Evolutionary conservation across 352 stramenopile genomes (phyloP).

Genomic region (Globisporangium nodosum): DNA sequence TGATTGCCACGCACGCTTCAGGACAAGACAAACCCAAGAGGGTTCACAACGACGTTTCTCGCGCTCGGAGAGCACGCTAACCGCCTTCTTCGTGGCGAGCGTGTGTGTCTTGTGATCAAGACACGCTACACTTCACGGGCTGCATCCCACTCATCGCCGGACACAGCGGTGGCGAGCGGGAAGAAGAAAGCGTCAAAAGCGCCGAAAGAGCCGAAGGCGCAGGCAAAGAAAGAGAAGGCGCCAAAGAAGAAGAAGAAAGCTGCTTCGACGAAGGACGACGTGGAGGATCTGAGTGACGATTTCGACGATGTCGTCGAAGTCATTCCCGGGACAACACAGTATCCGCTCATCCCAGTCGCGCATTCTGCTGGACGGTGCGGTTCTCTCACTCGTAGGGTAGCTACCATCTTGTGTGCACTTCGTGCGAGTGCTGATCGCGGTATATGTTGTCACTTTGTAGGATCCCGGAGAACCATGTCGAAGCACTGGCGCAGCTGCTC

Average conservation of each 20-base stretch:
- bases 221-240: slow-evolving; percentile 18
- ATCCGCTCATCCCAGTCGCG: slow-evolving; percentile 45
- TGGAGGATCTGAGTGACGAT: slow-evolving; percentile 63
- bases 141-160: slow-evolving; percentile 16
- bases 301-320: slow-evolving; percentile 59
- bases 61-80: slow-evolving; percentile 43
- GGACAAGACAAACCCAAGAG: slow-evolving; percentile 78
- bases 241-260: slow-evolving; percentile 33
- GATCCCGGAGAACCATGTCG: slow-evolving; percentile 63
- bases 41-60: slow-evolving; percentile 84
- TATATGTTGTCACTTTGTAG: slow-evolving; percentile 15
- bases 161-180: slow-evolving; percentile 17
- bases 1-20: slow-evolving; percentile 6
- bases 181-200: slow-evolving; percentile 35
- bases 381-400: neutral
- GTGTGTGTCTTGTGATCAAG: slow-evolving; percentile 76
- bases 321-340: slow-evolving; percentile 26
- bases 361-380: slow-evolving; percentile 45
- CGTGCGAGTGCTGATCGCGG: neutral
- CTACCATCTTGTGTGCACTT: neutral
- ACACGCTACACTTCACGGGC: slow-evolving; percentile 44
- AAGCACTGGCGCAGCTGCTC: slow-evolving; percentile 68
- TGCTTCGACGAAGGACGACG: slow-evolving; percentile 26
- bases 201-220: slow-evolving; percentile 1
- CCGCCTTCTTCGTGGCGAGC: slow-evolving; percentile 53